Evolutionary conservation across 2,329 filamentous ascomycete genomes (phyloP), one percentile per base, ranked within the genome.

Genomic region (Simplicillium aogashimaense): DNA sequence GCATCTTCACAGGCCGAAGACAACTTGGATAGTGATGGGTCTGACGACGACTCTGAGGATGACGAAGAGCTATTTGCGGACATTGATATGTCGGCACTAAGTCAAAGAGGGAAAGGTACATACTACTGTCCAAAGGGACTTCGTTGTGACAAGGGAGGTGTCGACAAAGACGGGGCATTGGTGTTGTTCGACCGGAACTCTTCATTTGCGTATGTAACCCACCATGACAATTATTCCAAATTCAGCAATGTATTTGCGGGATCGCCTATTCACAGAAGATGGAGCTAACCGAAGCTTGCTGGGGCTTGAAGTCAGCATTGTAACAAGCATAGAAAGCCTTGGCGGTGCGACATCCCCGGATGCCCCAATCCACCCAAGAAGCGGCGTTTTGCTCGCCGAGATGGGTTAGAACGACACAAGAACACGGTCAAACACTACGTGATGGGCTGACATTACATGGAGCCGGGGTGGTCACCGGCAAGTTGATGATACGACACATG

Each of bases 271-370:
- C 25, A 29, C 12, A 33, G 14, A 28, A 20, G 7, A 15, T 31
- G 9, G 12, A 13, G 38, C 25, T 25, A 25, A 25, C 20, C 17
- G 15, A 15, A 29, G 20, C 35, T 37, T 30, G 39, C 35, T 29
- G n/a, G 28, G 17, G 29, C 12, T 13, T 38, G 43, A 46, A 66
- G 63, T 38, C 62, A 65, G 49, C 63, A 66, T 45, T 60, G 61
- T 42, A 64, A 66, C 49, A 66, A 66, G 36, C 63, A 66, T 43
- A 54, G 58, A 18, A 65, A 64, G 44, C 63, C 63, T 13, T 65
- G 60, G 58, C 57, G 57, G 16, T 66, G 63, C 47, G 54, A 58
- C 32, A 40, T 60, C 16, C 53, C 55, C 33, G 58, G 62, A 8
- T 66, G 63, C 31, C 63, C 63, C 11, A 66, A 66, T 32, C 59